phyloP scores from a whole-genome alignment of 2,329 filamentous ascomycete species.

The Aspergillus flavus region DNA sequence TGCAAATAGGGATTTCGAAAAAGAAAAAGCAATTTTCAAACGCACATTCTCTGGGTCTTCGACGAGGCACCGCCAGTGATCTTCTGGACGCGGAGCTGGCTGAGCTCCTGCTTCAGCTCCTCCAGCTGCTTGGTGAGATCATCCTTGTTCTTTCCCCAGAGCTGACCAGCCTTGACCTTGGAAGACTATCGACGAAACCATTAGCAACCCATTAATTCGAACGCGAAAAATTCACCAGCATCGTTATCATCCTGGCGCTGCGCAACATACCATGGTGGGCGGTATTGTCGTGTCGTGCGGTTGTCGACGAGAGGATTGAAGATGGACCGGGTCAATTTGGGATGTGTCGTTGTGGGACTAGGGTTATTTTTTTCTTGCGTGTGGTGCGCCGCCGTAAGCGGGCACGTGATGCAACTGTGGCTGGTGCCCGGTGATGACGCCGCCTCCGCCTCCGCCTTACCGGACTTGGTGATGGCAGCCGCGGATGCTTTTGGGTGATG shows the following conservation, averaged over 20 bases:
- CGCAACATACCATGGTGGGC: slow-evolving; percentile 47
- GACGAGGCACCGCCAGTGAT: slow-evolving; percentile 87
- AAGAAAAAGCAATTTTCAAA: slow-evolving; percentile 28
- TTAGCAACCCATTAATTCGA: neutral
- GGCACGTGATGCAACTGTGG: slow-evolving; percentile 30
- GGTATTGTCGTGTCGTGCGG: slow-evolving; percentile 48
- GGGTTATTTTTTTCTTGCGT: slow-evolving; percentile 41
- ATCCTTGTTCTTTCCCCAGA: slow-evolving; percentile 99
- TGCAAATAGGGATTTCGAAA: neutral
- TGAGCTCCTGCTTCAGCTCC: slow-evolving; percentile 94
- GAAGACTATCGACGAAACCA: slow-evolving; percentile 53
- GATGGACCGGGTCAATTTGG: slow-evolving; percentile 44
- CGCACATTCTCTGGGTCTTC: slow-evolving; percentile 98
- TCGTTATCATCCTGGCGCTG: slow-evolving; percentile 7
- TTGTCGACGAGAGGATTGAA: slow-evolving; percentile 50
- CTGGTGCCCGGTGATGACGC: slow-evolving; percentile 10
- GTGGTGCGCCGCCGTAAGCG: slow-evolving; percentile 35
- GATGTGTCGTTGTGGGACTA: slow-evolving; percentile 49
- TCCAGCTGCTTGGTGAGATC: slow-evolving; percentile 93
- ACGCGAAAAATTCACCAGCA: slow-evolving; percentile 24
- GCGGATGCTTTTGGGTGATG: slow-evolving; percentile 1
- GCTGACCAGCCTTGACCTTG: slow-evolving; percentile 91
- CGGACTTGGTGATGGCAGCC: slow-evolving; percentile 5
- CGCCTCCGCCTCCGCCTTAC: slow-evolving; percentile 8
- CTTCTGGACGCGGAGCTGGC: slow-evolving; percentile 97